Conservation (phyloP, 1,284 basidiomycete species). For the Schizophyllum amplum region DNA sequence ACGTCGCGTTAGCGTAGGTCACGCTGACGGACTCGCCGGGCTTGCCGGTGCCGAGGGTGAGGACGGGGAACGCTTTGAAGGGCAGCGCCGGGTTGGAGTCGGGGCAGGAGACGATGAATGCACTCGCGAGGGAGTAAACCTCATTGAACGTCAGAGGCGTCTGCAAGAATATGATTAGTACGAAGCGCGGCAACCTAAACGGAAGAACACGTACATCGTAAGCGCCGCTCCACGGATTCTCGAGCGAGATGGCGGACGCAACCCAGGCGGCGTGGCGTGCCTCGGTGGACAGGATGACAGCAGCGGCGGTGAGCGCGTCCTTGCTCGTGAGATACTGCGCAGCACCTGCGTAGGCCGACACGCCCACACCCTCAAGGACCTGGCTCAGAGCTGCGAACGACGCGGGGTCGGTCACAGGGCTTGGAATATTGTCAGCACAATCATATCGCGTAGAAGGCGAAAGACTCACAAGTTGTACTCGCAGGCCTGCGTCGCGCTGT, state of each 20-base stretch:
- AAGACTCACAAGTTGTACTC: slow-evolving; percentile 47
- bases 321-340: slow-evolving; percentile 35
- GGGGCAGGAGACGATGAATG: slow-evolving; percentile 45
- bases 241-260: slow-evolving; percentile 33
- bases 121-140: slow-evolving; percentile 33
- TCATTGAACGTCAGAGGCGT: slow-evolving; percentile 39
- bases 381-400: slow-evolving; percentile 46
- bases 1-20: neutral
- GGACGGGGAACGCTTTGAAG: slow-evolving; percentile 36
- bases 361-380: slow-evolving; percentile 50
- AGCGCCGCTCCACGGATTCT: slow-evolving; percentile 41
- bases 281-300: slow-evolving; percentile 34
- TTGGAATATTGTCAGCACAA: too few species aligned
- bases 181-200: neutral
- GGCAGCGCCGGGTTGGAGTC: slow-evolving; percentile 35
- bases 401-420: slow-evolving; percentile 41
- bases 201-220: slow-evolving; percentile 25
- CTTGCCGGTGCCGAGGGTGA: slow-evolving; percentile 17
- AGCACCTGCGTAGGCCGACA: slow-evolving; percentile 48
- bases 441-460: neutral
- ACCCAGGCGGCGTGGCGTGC: slow-evolving; percentile 43
- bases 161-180: slow-evolving; percentile 15
- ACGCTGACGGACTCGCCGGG: slow-evolving; percentile 1
- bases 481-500: slow-evolving; percentile 43
- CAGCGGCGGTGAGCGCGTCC: slow-evolving; percentile 29